Conservation (phyloP, 2,329 filamentous ascomycete genomes). For the Berkeleyomyces basicola region DNA sequence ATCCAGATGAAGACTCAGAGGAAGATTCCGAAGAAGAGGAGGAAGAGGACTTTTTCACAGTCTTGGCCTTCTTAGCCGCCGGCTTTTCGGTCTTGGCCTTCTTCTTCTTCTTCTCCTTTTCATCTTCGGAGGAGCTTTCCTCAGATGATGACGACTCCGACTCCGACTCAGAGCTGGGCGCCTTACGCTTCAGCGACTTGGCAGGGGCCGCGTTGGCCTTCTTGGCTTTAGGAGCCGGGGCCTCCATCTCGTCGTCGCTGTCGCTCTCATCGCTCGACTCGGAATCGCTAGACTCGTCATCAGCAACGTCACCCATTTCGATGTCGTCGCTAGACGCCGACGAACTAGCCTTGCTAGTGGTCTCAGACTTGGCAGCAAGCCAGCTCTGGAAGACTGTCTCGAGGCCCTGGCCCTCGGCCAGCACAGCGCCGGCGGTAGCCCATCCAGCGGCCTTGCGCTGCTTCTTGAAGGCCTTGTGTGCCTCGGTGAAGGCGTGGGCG, state of each 20-base stretch:
- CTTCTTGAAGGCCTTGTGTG: constrained; percentile 45
- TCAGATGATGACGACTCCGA: constrained; percentile 1
- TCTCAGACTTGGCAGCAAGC: constrained; percentile 21
- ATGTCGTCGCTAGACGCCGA: constrained; percentile 12
- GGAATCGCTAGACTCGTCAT: constrained; percentile 9
- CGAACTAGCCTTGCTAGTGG: background rate
- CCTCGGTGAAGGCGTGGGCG: constrained; percentile 45
- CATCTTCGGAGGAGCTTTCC: constrained; percentile 17
- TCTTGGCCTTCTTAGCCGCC: constrained; percentile 36
- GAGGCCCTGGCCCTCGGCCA: constrained; percentile 24
- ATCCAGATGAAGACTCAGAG: constrained; percentile 17
- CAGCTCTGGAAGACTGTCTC: constrained; percentile 35
- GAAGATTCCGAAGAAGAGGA: constrained; percentile 16
- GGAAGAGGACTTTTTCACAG: constrained; percentile 17
- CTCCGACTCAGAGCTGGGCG: constrained; percentile 18
- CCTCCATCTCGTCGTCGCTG: constrained; percentile 15
- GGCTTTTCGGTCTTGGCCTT: constrained; percentile 16
- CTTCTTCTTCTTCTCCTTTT: constrained; percentile 2
- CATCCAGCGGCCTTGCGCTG: constrained; percentile 40
- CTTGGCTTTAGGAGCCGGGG: constrained; percentile 17
- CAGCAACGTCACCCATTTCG: constrained; percentile 15
- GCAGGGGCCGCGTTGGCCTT: constrained; percentile 15
- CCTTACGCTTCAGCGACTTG: constrained; percentile 27
- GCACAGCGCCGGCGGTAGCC: constrained; percentile 20
- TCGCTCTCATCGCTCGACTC: constrained; percentile 14